phyloP scores from a whole-genome alignment of 164 flowering plant species.

The Liquidambar formosana region DNA sequence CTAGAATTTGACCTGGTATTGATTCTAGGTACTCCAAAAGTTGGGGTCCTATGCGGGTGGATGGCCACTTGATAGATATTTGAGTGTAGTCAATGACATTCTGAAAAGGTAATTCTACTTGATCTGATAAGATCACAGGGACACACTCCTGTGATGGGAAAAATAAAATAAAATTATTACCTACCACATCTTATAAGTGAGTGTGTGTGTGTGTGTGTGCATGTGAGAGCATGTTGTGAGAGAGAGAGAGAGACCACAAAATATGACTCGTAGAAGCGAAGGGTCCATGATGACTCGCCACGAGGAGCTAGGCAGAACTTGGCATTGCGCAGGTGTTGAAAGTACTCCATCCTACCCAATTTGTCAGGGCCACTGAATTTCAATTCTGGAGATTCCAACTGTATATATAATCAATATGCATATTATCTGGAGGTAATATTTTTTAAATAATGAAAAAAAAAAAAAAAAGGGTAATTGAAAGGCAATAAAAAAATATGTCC shows the following conservation, averaged over 20 bases:
- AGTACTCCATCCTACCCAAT: constrained; percentile 71
- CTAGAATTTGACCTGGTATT: constrained; percentile 59
- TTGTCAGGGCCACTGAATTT: constrained; percentile 87
- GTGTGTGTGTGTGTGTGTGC: background rate
- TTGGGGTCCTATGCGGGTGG: constrained; percentile 61
- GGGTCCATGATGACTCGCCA: constrained; percentile 99
- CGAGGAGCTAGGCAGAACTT: constrained; percentile 98
- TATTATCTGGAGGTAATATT: constrained; percentile 5
- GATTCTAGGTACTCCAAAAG: constrained; percentile 82
- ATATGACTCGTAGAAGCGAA: constrained; percentile 87
- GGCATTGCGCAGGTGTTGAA: constrained; percentile 84
- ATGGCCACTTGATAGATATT: constrained; percentile 95
- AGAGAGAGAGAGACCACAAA: constrained; percentile 78
- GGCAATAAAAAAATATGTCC: background rate
- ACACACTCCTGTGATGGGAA: constrained; percentile 75
- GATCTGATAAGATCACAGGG: constrained; percentile 91
- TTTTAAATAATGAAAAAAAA: no score
- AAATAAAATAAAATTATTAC: constrained; percentile 7
- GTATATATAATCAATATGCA: constrained; percentile 49
- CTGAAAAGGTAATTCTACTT: constrained; percentile 88
- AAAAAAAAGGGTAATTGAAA: no score
- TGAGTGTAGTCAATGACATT: constrained; percentile 77
- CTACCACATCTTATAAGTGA: no score
- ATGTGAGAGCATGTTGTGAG: no score
- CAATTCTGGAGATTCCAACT: constrained; percentile 98